These are phyloP conservation scores for Melianthus villosus DNA, from an alignment of 441 rosid species.

Conservation along the genomic window DNA sequence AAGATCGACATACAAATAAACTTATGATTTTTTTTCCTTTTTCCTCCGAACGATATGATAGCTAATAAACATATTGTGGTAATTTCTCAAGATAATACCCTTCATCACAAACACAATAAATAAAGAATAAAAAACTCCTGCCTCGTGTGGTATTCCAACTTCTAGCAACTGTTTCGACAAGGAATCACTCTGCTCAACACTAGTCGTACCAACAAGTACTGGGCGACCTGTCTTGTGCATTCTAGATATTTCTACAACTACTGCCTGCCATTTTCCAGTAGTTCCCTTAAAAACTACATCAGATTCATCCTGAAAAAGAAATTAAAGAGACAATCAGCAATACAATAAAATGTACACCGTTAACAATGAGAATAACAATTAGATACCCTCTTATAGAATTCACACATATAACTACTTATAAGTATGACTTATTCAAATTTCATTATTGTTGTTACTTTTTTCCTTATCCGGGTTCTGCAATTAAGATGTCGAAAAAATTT, in stretches of 20 bases:
- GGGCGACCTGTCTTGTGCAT: conserved; percentile 87
- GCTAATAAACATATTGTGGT: too few relatives aligned
- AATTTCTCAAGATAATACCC: conserved; percentile 2
- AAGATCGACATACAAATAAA: too few relatives aligned
- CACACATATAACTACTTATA: too few relatives aligned
- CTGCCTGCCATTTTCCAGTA: conserved; percentile 86
- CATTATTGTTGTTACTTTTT: too few relatives aligned
- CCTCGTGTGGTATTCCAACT: conserved; percentile 89
- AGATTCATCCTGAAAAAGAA: conserved; percentile 69
- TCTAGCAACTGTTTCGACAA: conserved; percentile 66
- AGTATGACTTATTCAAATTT: too few relatives aligned
- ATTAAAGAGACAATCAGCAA: conserved; percentile 9
- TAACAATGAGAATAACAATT: too few relatives aligned
- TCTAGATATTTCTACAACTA: conserved; percentile 85
- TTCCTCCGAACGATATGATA: too few relatives aligned
- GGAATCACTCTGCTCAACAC: conserved; percentile 92
- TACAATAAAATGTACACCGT: conserved; percentile 6
- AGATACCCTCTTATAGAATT: too few relatives aligned
- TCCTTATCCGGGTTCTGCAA: too few relatives aligned
- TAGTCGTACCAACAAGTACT: conserved; percentile 93
- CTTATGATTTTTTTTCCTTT: too few relatives aligned
- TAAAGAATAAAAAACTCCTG: conserved; percentile 12
- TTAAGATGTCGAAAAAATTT: too few relatives aligned
- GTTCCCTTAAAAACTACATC: conserved; percentile 91
- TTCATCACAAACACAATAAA: not conserved